Conservation (phyloP, 2,329 filamentous ascomycete species). For the Neopestalotiopsis sp. region DNA sequence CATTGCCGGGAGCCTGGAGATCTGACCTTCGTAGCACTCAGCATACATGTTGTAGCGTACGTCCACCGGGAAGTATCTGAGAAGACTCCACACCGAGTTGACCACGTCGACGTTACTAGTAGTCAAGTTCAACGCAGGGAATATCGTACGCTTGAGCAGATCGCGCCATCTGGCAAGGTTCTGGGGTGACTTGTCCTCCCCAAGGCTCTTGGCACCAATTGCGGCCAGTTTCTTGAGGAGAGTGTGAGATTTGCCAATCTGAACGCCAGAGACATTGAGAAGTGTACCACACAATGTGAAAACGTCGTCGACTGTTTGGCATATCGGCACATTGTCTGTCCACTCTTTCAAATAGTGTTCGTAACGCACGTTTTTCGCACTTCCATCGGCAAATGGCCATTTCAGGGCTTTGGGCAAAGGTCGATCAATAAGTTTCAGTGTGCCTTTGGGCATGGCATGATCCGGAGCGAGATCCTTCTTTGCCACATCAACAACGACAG, state of each 20-base stretch:
- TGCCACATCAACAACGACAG: slow-evolving; percentile 35
- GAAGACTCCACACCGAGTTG: slow-evolving; percentile 84
- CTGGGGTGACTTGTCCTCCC: slow-evolving; percentile 69
- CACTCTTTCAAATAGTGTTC: slow-evolving; percentile 98
- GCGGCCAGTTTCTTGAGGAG: slow-evolving; percentile 83
- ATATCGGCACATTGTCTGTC: slow-evolving; percentile 90
- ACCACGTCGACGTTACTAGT: slow-evolving; percentile 84
- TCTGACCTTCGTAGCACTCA: slow-evolving; percentile 87
- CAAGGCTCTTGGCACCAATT: slow-evolving; percentile 80
- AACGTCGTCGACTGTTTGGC: slow-evolving; percentile 88
- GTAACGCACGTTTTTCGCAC: slow-evolving; percentile 79
- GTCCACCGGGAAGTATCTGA: slow-evolving; percentile 78
- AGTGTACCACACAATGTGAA: slow-evolving; percentile 86
- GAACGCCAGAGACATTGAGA: slow-evolving; percentile 84
- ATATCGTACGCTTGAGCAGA: slow-evolving; percentile 80
- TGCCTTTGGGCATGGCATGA: slow-evolving; percentile 74
- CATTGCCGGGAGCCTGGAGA: slow-evolving; percentile 78
- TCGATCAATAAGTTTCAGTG: slow-evolving; percentile 65
- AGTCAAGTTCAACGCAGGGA: slow-evolving; percentile 86
- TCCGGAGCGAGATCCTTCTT: slow-evolving; percentile 58
- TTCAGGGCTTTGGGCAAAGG: slow-evolving; percentile 71
- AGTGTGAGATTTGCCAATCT: slow-evolving; percentile 82
- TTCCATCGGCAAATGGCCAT: slow-evolving; percentile 87
- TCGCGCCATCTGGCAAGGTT: slow-evolving; percentile 85
- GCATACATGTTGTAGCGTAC: slow-evolving; percentile 88